Evolutionary conservation across 2,329 filamentous ascomycete species (phyloP), one percentile per base, ranked within the genome.

Genomic region (Diplodia intermedia): DNA sequence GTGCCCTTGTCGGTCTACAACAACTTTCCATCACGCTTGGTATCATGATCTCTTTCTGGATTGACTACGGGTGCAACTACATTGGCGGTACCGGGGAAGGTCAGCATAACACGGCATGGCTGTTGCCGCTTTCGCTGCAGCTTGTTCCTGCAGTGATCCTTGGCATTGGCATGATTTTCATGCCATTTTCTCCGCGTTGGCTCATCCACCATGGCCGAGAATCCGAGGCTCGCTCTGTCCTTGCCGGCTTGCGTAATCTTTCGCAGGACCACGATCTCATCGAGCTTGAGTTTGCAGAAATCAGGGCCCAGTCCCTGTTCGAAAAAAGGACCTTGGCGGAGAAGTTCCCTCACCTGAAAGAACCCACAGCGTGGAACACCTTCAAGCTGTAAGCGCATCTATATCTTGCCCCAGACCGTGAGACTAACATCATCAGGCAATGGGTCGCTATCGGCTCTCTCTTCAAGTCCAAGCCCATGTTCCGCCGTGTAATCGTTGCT

Each of bases 161-260:
- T 1, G 86, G 89, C 33, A 72, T 85, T 12, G 91, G 91, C 47
- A 93, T 93, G 85, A 74, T 91, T 12, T 92, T 91, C 79, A 92
- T 94, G 90, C 91, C 91, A 0, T 93, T 91, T 79, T 90, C 87
- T 0, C 91, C 91, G 0, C 85, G 91, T 71, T 93, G 90, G 90
- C 84, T 94, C 1, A 80, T 91, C 9, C 88, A 92, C 75, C 89
- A 91, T 73, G 82, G 81, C 68, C 88, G 90, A 43, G 90, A 93
- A 73, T 84, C 84, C 0, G 91, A 94, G 75, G 90, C 89, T 0
- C 86, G 86, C 18, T 75, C 76, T 11, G 87, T 89, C 1, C 83
- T 94, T 1, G 86, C 90, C 0, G 82, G 76, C 61, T 86, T 94
- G 2, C 88, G 92, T 29, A 84, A 83, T 6, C 84, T 92, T 0